Conservation (phyloP, 441 rosid genomes). For the Jatropha multifida region DNA sequence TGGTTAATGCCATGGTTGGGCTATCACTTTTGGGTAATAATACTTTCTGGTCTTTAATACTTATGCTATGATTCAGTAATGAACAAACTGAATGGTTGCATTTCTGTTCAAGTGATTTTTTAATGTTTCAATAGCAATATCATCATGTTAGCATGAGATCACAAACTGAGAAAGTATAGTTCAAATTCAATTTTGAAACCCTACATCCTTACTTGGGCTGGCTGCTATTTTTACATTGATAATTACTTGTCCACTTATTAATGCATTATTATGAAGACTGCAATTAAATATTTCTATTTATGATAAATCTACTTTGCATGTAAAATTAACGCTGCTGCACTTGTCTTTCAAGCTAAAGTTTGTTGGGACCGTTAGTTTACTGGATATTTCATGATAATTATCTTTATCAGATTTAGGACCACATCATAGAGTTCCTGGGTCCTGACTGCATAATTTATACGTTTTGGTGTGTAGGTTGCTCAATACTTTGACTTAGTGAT, state of each 20-base stretch:
- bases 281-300: not conserved
- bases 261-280: not conserved
- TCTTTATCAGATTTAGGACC: not conserved
- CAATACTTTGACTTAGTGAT: constrained; percentile 3
- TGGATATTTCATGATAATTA: not conserved
- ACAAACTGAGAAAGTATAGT: not conserved
- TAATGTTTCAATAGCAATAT: not conserved
- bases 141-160: not conserved
- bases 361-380: not conserved
- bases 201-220: not conserved
- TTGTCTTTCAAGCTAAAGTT: not conserved
- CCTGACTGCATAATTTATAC: not conserved
- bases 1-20: constrained; percentile 98
- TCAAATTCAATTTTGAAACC: not conserved
- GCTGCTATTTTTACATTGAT: not conserved
- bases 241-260: not conserved
- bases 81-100: not conserved
- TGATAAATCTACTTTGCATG: not conserved
- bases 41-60: constrained; percentile 9
- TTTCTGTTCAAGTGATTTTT: not conserved
- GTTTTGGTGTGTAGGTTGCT: not conserved
- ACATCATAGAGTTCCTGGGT: not conserved
- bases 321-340: not conserved
- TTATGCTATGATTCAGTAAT: not conserved
- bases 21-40: constrained; percentile 91